Conservation (phyloP, 2,329 filamentous ascomycete genomes). For the Fusarium sp. region DNA sequence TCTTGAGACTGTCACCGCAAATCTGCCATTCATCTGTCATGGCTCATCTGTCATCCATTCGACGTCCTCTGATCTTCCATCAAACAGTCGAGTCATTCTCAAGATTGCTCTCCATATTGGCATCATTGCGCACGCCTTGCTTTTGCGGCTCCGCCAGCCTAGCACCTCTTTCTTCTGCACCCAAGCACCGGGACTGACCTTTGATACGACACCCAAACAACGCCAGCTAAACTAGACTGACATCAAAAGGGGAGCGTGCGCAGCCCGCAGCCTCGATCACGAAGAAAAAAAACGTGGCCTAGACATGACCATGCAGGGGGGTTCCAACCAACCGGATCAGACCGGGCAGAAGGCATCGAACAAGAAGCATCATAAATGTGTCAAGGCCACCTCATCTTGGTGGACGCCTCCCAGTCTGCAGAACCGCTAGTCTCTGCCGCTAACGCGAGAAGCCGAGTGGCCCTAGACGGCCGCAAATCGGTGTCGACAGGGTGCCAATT, state of each 20-base stretch:
- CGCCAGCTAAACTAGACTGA: background rate
- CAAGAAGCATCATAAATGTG: background rate
- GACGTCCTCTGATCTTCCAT: background rate
- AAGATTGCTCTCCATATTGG: background rate
- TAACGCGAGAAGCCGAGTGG: background rate
- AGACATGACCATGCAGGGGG: background rate
- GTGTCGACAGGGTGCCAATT: background rate
- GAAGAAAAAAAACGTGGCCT: constrained; percentile 20
- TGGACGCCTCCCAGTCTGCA: background rate
- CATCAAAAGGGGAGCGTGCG: constrained; percentile 5
- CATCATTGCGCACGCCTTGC: constrained; percentile 1
- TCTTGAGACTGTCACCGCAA: background rate
- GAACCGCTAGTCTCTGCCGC: background rate
- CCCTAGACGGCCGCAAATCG: background rate
- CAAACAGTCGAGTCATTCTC: background rate
- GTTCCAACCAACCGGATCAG: background rate
- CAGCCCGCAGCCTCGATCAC: background rate
- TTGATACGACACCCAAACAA: background rate
- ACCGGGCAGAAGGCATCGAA: constrained; percentile 12
- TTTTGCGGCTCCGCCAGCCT: constrained; percentile 28
- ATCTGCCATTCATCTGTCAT: background rate
- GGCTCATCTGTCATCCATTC: no score
- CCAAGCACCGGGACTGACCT: background rate
- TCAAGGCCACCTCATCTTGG: background rate
- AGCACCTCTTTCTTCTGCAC: background rate